A percentile compares a stretch with the other conserved stretches of the same genome.
phyloP scores from a whole-genome alignment of 2,329 filamentous ascomycete species.

The Purpureocillium takamizusanense region DNA sequence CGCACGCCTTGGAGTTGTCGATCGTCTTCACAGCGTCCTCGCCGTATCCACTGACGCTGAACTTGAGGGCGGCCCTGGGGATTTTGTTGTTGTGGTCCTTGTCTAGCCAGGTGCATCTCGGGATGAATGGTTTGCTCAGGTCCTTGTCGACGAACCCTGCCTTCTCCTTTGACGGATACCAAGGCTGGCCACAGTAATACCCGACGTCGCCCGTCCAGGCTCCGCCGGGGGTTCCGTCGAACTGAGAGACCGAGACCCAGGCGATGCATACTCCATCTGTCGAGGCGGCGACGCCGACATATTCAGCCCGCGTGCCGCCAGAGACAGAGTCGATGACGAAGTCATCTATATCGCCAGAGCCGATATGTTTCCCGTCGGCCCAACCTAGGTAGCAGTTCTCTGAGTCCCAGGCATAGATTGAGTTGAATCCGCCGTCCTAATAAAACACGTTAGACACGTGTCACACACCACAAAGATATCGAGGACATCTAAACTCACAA shows the following conservation, averaged over 20 bases:
- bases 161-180: constrained; percentile 4
- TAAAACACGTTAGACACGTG: too few relatives aligned
- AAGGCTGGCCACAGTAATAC: constrained; percentile 1
- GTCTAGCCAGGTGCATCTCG: constrained; percentile 5
- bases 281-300: constrained; percentile 2
- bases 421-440: too few relatives aligned
- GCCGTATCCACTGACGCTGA: constrained; percentile 1
- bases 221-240: constrained; percentile 3
- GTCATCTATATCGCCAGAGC: constrained; percentile 1
- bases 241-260: constrained; percentile 5
- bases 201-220: constrained; percentile 6
- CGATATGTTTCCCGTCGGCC: background rate
- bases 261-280: constrained; percentile 4
- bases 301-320: constrained; percentile 3
- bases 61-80: constrained; percentile 4
- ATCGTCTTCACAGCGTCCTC: constrained; percentile 2
- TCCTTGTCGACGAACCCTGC: constrained; percentile 2
- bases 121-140: constrained; percentile 1
- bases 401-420: constrained; percentile 4
- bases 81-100: constrained; percentile 3
- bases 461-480: too few relatives aligned
- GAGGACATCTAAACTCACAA: too few relatives aligned
- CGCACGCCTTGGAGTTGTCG: constrained; percentile 1
- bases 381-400: constrained; percentile 4
- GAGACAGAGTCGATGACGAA: constrained; percentile 1